A percentile compares a stretch with the other conserved stretches of the same genome.
Evolutionary conservation across 768 basidiomycete genomes (phyloP).

Genomic region (Phallus indusiatus): DNA sequence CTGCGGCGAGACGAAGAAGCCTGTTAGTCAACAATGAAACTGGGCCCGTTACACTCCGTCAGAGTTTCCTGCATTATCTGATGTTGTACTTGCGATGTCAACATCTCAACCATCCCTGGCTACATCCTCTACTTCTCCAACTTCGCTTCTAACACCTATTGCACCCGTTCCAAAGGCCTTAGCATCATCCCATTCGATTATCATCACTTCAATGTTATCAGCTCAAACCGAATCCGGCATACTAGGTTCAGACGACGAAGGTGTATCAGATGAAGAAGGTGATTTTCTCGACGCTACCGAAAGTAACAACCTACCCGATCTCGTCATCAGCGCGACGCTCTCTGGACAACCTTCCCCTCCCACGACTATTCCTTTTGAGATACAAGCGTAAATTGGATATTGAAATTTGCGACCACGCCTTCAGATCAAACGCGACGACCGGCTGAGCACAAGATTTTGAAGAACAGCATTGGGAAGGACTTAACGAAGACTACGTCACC

Average conservation of each 20-base stretch:
- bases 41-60: background rate
- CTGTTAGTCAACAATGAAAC: constrained; percentile 19
- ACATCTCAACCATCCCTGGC: background rate
- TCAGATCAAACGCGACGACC: constrained; percentile 58
- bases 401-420: constrained; percentile 47
- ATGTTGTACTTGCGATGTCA: background rate
- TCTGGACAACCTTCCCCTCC: constrained; percentile 24
- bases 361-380: constrained; percentile 22
- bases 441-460: constrained; percentile 87
- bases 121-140: background rate
- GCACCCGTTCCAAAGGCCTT: background rate
- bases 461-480: constrained; percentile 93
- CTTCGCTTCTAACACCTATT: constrained; percentile 5
- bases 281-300: constrained; percentile 99
- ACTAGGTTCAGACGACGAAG: constrained; percentile 23
- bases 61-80: background rate
- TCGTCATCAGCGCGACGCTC: constrained; percentile 60
- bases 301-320: constrained; percentile 62
- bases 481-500: constrained; percentile 93
- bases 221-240: background rate
- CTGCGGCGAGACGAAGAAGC: constrained; percentile 51
- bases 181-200: constrained; percentile 8
- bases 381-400: constrained; percentile 59
- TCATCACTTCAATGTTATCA: background rate
- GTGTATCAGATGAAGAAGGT: constrained; percentile 77